Conservation (phyloP, 1,139 yeast genomes). For the Diutina sp. region DNA sequence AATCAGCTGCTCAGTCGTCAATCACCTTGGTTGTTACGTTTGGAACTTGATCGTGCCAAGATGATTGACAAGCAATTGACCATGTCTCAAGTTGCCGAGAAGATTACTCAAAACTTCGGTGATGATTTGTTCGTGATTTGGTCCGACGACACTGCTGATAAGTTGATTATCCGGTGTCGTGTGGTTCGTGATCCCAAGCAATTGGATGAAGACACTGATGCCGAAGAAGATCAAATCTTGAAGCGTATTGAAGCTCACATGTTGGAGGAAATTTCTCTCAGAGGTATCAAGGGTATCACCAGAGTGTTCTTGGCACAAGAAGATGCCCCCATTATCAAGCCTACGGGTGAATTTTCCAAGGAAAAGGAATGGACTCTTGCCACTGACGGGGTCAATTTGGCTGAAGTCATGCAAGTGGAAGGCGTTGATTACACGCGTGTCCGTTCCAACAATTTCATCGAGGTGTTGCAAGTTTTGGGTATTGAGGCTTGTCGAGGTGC, state of each 20-base stretch:
- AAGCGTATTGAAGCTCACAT: constrained; percentile 92
- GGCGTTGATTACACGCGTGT: constrained; percentile 90
- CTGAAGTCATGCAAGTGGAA: constrained; percentile 89
- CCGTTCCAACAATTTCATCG: constrained; percentile 93
- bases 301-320: constrained; percentile 94
- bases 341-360: constrained; percentile 75
- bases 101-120: constrained; percentile 85
- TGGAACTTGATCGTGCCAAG: constrained; percentile 95
- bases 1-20: constrained; percentile 89
- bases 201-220: constrained; percentile 85
- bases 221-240: constrained; percentile 94
- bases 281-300: constrained; percentile 92
- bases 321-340: constrained; percentile 67
- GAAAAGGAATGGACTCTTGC: constrained; percentile 97
- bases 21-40: constrained; percentile 94
- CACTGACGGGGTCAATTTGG: constrained; percentile 94
- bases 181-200: constrained; percentile 94
- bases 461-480: constrained; percentile 88
- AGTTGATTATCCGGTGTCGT: constrained; percentile 94
- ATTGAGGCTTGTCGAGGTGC: constrained; percentile 98
- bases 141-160: constrained; percentile 99
- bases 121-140: constrained; percentile 94
- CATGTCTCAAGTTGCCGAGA: constrained; percentile 97
- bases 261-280: constrained; percentile 86
- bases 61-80: constrained; percentile 97